Percentiles rank a stretch among this genome's conserved stretches.
Conservation (phyloP, 495 filamentous ascomycete species). For the Penicillium psychrofluorescens region DNA sequence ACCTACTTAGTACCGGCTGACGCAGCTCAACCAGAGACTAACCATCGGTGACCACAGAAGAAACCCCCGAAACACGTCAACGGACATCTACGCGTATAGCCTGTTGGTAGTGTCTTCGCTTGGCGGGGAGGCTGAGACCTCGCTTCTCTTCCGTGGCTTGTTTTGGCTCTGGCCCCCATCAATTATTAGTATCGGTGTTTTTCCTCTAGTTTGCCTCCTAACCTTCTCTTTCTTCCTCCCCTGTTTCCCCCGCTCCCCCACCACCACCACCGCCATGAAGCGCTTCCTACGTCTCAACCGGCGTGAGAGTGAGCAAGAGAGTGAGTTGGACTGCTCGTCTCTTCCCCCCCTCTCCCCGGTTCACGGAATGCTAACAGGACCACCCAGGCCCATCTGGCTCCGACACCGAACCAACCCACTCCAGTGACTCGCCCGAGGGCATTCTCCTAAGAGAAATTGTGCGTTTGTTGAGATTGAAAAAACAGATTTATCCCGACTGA, state of each 20-base stretch:
- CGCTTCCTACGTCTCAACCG: slow-evolving; percentile 32
- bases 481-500: not conserved
- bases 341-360: too few relatives aligned
- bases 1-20: too few relatives aligned
- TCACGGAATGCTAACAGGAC: too few relatives aligned
- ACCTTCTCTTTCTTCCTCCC: not conserved
- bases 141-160: too few relatives aligned
- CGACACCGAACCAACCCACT: slow-evolving; percentile 11
- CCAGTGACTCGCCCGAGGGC: slow-evolving; percentile 42
- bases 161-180: too few relatives aligned
- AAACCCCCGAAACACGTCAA: too few relatives aligned
- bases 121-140: too few relatives aligned
- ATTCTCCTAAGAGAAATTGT: slow-evolving; percentile 45
- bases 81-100: too few relatives aligned
- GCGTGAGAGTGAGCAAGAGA: slow-evolving; percentile 9
- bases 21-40: too few relatives aligned
- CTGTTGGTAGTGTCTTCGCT: too few relatives aligned
- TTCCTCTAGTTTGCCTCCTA: not conserved
- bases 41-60: too few relatives aligned
- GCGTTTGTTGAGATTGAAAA: not conserved
- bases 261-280: slow-evolving; percentile 26
- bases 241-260: not conserved
- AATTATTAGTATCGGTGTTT: not conserved
- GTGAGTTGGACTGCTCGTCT: too few relatives aligned
- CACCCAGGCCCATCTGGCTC: slow-evolving; percentile 8